These are phyloP conservation scores for Carallia brachiata DNA, from an alignment of 345 rosid genomes.

Conservation along the genomic window DNA sequence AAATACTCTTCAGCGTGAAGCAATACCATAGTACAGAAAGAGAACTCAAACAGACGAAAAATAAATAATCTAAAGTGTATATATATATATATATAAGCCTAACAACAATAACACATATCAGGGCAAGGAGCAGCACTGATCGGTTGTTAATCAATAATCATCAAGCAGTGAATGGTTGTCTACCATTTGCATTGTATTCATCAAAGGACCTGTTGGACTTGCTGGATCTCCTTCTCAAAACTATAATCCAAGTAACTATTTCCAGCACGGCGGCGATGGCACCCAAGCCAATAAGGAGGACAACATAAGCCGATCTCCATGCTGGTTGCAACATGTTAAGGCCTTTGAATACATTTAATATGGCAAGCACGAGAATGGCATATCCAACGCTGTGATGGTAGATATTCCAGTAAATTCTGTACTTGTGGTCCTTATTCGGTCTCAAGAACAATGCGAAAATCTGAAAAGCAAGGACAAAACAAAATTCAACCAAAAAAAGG, in stretches of 20 bases:
- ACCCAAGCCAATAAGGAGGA: slow-evolving; percentile 44
- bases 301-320: slow-evolving; percentile 55
- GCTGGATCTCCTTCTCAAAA: slow-evolving; percentile 54
- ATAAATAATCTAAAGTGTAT: not conserved
- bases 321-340: slow-evolving; percentile 55
- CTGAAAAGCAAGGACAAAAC: slow-evolving; percentile 29
- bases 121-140: not conserved
- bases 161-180: slow-evolving; percentile 30
- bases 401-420: slow-evolving; percentile 66
- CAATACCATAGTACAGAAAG: slow-evolving; percentile 20
- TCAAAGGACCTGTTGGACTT: slow-evolving; percentile 53
- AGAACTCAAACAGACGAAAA: not conserved
- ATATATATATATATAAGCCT: no score
- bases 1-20: not conserved
- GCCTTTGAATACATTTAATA: slow-evolving; percentile 76
- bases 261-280: slow-evolving; percentile 63
- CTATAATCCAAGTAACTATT: slow-evolving; percentile 63
- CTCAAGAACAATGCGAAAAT: slow-evolving; percentile 70
- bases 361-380: slow-evolving; percentile 50
- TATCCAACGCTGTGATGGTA: slow-evolving; percentile 79
- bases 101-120: not conserved
- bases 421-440: slow-evolving; percentile 87
- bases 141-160: not conserved
- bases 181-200: slow-evolving; percentile 40
- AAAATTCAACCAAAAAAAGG: not conserved